Conservation (phyloP, 352 stramenopile species). For the Phytophthora multivora region DNA sequence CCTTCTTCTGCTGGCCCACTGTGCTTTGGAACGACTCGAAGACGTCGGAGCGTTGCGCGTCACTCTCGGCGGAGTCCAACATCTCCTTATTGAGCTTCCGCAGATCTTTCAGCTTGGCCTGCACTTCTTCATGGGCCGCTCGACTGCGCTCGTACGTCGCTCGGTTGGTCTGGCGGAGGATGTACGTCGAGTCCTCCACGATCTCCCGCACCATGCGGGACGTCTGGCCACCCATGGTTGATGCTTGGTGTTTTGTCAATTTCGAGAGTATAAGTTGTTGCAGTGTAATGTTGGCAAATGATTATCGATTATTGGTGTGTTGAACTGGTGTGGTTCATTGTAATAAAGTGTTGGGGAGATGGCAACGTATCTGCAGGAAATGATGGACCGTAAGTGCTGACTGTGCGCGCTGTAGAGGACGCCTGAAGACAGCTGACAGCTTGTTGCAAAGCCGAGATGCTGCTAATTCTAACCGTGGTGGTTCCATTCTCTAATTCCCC, state of each 20-base stretch:
- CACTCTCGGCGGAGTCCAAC: conserved; percentile 59
- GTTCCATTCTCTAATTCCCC: not conserved
- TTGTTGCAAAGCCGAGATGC: conserved; percentile 4
- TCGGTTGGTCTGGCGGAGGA: conserved; percentile 78
- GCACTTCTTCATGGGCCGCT: conserved; percentile 54
- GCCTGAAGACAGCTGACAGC: not conserved
- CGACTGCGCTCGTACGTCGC: conserved; percentile 70
- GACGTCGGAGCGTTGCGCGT: conserved; percentile 57
- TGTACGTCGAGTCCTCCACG: conserved; percentile 79
- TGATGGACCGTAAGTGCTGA: conserved; percentile 76
- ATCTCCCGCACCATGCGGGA: conserved; percentile 83
- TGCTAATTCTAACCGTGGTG: not conserved
- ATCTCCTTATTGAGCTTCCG: conserved; percentile 61
- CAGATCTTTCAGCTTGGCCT: conserved; percentile 66
- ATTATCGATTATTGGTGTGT: not conserved
- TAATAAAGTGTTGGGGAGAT: conserved; percentile 38
- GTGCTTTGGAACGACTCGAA: conserved; percentile 58
- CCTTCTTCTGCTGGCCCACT: conserved; percentile 66
- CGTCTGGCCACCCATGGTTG: conserved; percentile 74
- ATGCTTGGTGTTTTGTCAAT: not conserved
- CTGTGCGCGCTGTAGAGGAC: conserved; percentile 2
- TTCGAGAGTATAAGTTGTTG: not conserved
- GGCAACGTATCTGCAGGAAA: conserved; percentile 83
- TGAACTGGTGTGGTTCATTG: conserved; percentile 17
- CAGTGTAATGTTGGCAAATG: conserved; percentile 11